Evolutionary conservation across 2,329 filamentous ascomycete species (phyloP).

Genomic region (Fusarium mexicanum): DNA sequence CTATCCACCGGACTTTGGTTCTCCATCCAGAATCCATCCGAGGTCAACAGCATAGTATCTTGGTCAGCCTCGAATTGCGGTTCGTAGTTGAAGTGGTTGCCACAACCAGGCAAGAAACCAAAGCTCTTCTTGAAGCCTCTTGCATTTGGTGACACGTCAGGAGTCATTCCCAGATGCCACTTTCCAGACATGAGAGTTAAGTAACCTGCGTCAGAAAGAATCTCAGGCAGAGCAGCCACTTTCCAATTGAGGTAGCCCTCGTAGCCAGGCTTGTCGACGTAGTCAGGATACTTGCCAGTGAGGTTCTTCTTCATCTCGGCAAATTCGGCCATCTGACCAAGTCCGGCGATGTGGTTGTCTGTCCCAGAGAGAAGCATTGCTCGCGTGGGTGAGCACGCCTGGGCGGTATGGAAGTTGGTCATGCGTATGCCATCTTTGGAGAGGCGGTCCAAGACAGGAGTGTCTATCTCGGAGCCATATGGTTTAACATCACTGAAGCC

Average conservation of each 20-base stretch:
- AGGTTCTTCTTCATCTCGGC: slow-evolving; percentile 7
- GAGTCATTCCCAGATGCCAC: slow-evolving; percentile 51
- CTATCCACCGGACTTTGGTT: slow-evolving; percentile 51
- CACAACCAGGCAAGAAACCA: slow-evolving; percentile 53
- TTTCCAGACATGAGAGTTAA: slow-evolving; percentile 46
- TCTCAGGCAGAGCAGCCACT: slow-evolving; percentile 44
- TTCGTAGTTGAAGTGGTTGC: slow-evolving; percentile 66
- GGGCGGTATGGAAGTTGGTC: slow-evolving; percentile 67
- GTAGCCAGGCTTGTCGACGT: slow-evolving; percentile 38
- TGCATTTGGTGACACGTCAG: slow-evolving; percentile 36
- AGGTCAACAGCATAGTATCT: slow-evolving; percentile 54
- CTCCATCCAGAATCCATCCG: slow-evolving; percentile 51
- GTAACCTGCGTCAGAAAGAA: slow-evolving; percentile 46
- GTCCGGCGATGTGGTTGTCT: slow-evolving; percentile 62
- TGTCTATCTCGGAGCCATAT: slow-evolving; percentile 66
- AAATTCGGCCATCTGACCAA: slow-evolving; percentile 62
- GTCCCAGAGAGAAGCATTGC: slow-evolving; percentile 70
- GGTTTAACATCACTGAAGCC: slow-evolving; percentile 38
- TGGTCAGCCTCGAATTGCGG: slow-evolving; percentile 52
- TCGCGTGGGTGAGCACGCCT: slow-evolving; percentile 66
- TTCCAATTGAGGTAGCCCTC: slow-evolving; percentile 47
- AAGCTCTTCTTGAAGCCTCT: slow-evolving; percentile 54
- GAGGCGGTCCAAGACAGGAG: slow-evolving; percentile 63
- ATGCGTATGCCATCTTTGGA: slow-evolving; percentile 60
- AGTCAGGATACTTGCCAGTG: slow-evolving; percentile 1